Conservation (phyloP, 768 basidiomycete species). For the Psilocybe cyanescens region DNA sequence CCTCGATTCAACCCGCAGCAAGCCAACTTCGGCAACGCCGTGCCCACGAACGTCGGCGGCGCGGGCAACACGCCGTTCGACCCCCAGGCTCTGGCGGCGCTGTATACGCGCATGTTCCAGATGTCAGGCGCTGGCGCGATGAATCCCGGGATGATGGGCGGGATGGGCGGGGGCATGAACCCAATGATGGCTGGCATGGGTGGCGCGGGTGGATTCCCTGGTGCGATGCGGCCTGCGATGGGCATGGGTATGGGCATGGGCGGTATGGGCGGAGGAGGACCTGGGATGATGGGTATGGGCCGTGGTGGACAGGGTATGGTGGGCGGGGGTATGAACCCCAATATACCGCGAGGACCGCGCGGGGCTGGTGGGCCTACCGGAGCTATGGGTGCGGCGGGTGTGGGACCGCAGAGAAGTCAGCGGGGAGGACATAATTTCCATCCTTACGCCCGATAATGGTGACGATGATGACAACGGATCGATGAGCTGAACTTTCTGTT, state of each 20-base stretch:
- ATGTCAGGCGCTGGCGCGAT: conserved; percentile 66
- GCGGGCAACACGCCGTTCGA: conserved; percentile 73
- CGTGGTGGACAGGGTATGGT: conserved; percentile 48
- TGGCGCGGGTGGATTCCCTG: conserved; percentile 24
- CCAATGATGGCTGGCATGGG: conserved; percentile 42
- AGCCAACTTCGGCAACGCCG: conserved; percentile 19
- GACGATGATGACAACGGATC: background rate
- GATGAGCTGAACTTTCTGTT: no score
- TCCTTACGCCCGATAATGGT: conserved; percentile 70
- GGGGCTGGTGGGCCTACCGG: conserved; percentile 53
- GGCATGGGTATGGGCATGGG: conserved; percentile 45
- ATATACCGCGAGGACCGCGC: conserved; percentile 69
- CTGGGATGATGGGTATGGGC: conserved; percentile 39
- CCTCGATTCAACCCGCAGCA: conserved; percentile 2
- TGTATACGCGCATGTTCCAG: conserved; percentile 96
- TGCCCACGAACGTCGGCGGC: conserved; percentile 22
- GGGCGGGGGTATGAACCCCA: conserved; percentile 52
- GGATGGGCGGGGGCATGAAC: conserved; percentile 43
- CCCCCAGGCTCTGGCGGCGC: conserved; percentile 87
- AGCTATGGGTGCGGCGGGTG: conserved; percentile 55
- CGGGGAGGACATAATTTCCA: conserved; percentile 84
- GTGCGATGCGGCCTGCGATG: conserved; percentile 39
- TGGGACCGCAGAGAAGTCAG: conserved; percentile 76
- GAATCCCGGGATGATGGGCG: conserved; percentile 65
- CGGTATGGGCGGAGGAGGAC: conserved; percentile 42